Base-by-base conservation (phyloP, 768 basidiomycete species). In the Cystobasidium ongulense region DNA sequence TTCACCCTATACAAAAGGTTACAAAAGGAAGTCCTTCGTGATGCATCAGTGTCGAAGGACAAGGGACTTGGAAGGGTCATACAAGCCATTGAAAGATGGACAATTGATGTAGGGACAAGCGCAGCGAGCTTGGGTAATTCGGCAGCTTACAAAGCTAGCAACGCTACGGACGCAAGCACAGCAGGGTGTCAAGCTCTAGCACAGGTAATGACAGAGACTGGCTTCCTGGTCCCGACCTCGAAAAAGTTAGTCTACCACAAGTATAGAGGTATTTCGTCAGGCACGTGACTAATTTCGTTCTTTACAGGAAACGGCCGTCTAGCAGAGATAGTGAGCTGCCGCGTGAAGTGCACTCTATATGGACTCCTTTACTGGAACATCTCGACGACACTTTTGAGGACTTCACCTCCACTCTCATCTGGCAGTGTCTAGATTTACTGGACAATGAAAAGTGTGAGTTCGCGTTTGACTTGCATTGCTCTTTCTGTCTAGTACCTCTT, bases 201-300 rank as follows among this genome's bases (percentile, higher is more conserved):
- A 68, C 86, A 88, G 59, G 85, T 81, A 0, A 82, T 98, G 15
- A 76, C 90, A 62, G 87, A 87, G 72, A 86, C 85, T 74, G 92
- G 92, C 11, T 86, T 84, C 11, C 82, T 97, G 8, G 88, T 97
- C 1, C 93, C 95, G 8, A 76, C 89, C 1, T 89, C 91, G 0
- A 90, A 88, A 82, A 92, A 88, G 95, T 94, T 76, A 75, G 85
- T 77, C 59, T 50, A 23, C 36, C 7, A 46, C 38, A 41, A 15
- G 61, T 64, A 33, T 31, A 5, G 62, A 33, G 18, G 0, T 71
- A 2, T 8, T 8, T 72, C n/a, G 36, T 23, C 21, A 25, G 15
- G 27, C 25, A 33, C 21, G 27, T 13, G 25, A 52, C 23, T 27
- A 23, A 36, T n/a, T 11, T 18, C 13, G 3, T 39, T 64, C 17